Evolutionary conservation across 2,329 filamentous ascomycete species (phyloP), one percentile per base, ranked within the genome.

Genomic region (Ploettnerulaceae sp.): DNA sequence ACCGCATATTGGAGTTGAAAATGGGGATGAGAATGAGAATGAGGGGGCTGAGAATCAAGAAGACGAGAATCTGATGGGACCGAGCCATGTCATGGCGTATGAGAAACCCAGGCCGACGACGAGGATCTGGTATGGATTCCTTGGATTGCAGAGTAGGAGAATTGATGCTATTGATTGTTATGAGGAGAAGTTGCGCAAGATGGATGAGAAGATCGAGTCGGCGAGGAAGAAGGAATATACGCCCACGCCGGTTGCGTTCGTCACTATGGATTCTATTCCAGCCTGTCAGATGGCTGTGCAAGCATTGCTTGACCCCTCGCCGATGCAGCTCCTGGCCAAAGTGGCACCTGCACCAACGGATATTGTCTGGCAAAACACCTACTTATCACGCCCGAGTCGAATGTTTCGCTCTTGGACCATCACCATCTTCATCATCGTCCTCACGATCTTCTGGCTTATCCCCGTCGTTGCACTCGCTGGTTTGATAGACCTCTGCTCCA

Each of bases 211-310:
- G 55, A 88, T 98, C 40, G 66, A 69, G 6, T 67, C 68, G 6
- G 79, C 89, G 8, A 80, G 93, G 21, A 79, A 81, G 59, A 86
- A 87, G 64, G 76, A 85, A 3, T 97, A 89, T 59, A 70, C 76
- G 5, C 75, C 93, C 0, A 90, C 83, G 1, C 84, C 91, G 38
- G 76, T 94, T 50, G 94, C 94, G 1, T 96, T 98, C 65, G 87
- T 98, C 29, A 97, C 93, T 0, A 94, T 98, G 89, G 88, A 96
- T 69, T 93, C 89, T 3, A 93, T 95, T 39, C 87, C 90, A 11
- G 84, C 90, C 24, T 83, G 80, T 57, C 93, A 98, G 69, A 95
- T 97, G 89, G 88, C 90, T 18, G 88, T 95, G 33, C 93, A 98
- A 67, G 90, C 93, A 3, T 83, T 95, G 8, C 81, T 98, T 43